Percentiles rank a stretch among this genome's conserved stretches.
Conservation (phyloP, 192 early-diverging fungal species). For the Linnemannia schmuckeri region DNA sequence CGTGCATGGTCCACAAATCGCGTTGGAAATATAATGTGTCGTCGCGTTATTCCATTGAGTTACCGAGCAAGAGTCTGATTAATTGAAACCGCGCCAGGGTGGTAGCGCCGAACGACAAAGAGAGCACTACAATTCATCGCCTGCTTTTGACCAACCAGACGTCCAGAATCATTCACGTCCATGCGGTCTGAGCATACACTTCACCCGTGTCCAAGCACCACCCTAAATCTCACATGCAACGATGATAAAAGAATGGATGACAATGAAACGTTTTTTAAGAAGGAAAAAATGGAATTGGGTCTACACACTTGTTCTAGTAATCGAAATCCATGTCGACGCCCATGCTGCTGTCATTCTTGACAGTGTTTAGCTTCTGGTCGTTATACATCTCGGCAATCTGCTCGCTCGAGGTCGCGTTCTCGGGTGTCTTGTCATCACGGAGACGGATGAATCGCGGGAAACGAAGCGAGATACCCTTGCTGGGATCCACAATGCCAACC, state of each 20-base stretch:
- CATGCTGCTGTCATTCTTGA: constrained; percentile 42
- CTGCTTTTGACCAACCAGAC: constrained; percentile 22
- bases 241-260: not conserved
- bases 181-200: not conserved
- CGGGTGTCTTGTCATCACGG: constrained; percentile 95
- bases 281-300: not conserved
- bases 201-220: too few species aligned
- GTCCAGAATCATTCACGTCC: constrained; percentile 6
- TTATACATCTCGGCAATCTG: constrained; percentile 70
- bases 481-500: constrained; percentile 81
- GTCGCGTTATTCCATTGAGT: too few species aligned
- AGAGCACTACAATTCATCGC: not conserved
- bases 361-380: constrained; percentile 51
- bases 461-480: constrained; percentile 95
- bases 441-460: constrained; percentile 97
- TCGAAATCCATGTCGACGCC: constrained; percentile 55
- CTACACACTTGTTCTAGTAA: constrained; percentile 14
- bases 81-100: not conserved
- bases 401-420: constrained; percentile 90
- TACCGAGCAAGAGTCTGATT: too few species aligned
- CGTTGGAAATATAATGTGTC: not conserved
- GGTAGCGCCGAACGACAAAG: not conserved
- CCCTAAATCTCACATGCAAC: not conserved
- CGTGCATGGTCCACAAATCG: not conserved
- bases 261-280: not conserved